Evolutionary conservation across 2,329 filamentous ascomycete species (phyloP), one percentile per base, ranked within the genome.

Genomic region (Penicillium hordei): DNA sequence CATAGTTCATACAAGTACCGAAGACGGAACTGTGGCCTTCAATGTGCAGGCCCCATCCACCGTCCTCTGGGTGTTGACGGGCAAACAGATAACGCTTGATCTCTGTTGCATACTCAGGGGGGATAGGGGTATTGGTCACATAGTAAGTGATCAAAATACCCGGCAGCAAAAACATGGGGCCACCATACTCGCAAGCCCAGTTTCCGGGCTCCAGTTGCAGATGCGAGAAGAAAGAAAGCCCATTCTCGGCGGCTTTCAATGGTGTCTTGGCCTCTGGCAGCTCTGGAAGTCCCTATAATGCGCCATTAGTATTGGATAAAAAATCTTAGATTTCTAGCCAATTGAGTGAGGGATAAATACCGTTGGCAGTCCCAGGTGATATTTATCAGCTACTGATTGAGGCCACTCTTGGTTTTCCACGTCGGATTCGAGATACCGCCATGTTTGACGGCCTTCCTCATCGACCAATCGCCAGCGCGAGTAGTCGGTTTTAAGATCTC

Each of bases 161-260:
- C 0, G 93, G 91, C 1, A 97, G 81, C 39, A 97, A 83, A 71
- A 99, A 99, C 90, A 97, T 93, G 4, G 94, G 94, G 0, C 94
- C 94, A 54, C 94, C 94, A 78, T 99, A 99, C 74, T 99, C 94
- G 78, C 93, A 97, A 5, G 83, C 94, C 94, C 94, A 99, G 70
- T 97, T 91, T 5, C 94, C 94, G 0, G 91, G 89, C 15, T 89
- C 86, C 1, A 97, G 82, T 73, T 99, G 94, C 25, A 97, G 84
- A 62, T 93, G 85, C 57, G 93, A 90, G 78, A 95, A 96, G 80
- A 96, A 97, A 4, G 84, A 80, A 53, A 97, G 82, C 38, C 89
- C 92, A 77, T 99, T 99, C 59, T 83, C 81, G 3, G 91, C 91
- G 5, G 91, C 82, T 63, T 94, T 85, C 56, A 94, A 81, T 5